These are phyloP conservation scores for Creolimax fragrantissima DNA, from an alignment of 78 protist genomes.

Conservation along the genomic window DNA sequence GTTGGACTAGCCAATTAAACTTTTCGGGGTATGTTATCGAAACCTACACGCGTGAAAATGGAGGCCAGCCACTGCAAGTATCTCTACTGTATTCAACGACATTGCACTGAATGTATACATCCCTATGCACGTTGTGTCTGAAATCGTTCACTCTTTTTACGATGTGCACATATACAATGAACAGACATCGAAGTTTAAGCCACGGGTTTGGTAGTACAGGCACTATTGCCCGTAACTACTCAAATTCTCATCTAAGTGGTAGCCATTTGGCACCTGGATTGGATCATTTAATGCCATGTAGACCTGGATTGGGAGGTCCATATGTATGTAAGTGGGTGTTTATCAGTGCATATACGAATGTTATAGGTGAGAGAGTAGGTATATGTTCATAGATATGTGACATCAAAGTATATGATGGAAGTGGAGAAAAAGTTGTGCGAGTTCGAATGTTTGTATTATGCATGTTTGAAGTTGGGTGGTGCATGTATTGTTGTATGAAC, in stretches of 20 bases:
- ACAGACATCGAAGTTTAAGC: neutral
- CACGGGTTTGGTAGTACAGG: neutral
- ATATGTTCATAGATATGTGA: no score
- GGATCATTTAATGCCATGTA: neutral
- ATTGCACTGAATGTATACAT: neutral
- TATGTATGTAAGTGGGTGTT: neutral
- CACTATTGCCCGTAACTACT: neutral
- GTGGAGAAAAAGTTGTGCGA: no score
- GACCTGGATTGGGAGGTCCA: neutral
- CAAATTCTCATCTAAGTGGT: neutral
- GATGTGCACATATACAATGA: neutral
- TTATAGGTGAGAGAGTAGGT: no score
- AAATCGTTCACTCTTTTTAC: neutral
- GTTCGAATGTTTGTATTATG: no score
- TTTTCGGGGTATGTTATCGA: neutral
- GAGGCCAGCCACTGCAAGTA: no score
- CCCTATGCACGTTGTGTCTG: neutral
- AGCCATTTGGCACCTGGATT: neutral
- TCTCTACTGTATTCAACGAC: neutral
- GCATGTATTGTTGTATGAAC: no score
- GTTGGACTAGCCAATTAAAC: neutral
- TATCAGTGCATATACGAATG: no score
- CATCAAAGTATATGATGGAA: no score
- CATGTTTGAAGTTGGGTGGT: no score
- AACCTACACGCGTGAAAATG: no score